Evolutionary conservation across 306 rosid genomes (phyloP), one percentile per base, ranked within the genome.

Genomic region (Trifolium repens): DNA sequence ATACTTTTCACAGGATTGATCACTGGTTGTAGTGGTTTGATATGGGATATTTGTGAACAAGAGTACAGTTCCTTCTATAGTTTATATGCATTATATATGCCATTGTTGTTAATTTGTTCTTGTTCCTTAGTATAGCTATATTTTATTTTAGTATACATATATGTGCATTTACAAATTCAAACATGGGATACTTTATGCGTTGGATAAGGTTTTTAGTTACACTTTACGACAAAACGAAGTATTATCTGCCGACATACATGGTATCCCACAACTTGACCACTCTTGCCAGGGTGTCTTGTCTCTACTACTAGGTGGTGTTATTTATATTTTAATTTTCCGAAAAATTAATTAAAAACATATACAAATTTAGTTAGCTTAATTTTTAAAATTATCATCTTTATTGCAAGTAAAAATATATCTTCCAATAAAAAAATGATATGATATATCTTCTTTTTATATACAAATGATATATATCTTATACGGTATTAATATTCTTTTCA

Each of bases 281-380:
- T 27, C 17, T 59, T 60, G 66, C 66, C 66, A 60, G 66, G 66
- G 66, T 30, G 40, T 54, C 40, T 58, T 46, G 52, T 50, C 63
- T 57, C 30, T 54, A 19, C 59, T 22, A 22, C 17, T 11, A 54
- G 32, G 7, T 55, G 34, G 0, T 14, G 3, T 49, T 0, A 49
- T 5, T 15, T 5, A 15, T 49, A 49, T 49, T 50, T n/a, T 2
- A 6, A 15, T 50, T 15, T 49, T 49, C 3, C 5, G 15, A 15
- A 14, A 49, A 49, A 49, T 4, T 50, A 6, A 7, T 5, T 50
- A 50, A n/a, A 44, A 12, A 0, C 5, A 47, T 13, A 5, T 47
- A 14, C 8, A 15, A 47, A 47, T 47, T 47, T 47, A 47, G 54
- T 47, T 2, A 1, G 16, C 19, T 14, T 47, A 5, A 47, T 47